Evolutionary conservation across 2,329 filamentous ascomycete species (phyloP), one percentile per base, ranked within the genome.

Genomic region (Pestalotiopsis sp.): DNA sequence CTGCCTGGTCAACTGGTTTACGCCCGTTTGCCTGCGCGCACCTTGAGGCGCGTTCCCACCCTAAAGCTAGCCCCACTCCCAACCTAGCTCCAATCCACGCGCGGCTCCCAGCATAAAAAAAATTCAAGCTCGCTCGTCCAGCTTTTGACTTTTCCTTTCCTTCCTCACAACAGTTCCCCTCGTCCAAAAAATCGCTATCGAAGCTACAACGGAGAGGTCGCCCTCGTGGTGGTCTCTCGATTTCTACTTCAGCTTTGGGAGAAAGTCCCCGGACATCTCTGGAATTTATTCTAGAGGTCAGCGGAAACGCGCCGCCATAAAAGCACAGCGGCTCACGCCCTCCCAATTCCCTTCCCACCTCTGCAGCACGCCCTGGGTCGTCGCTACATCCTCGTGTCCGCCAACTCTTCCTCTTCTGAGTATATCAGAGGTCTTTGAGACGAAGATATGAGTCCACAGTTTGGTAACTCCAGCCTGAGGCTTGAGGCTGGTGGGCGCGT

Each of bases 231-330:
- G 20, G 76, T 76, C 81, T 27, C 73, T 82, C 79, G 79, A 77
- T 72, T 79, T 76, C 78, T 74, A 70, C 64, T 71, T 77, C 74
- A 79, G 95, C 95, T 98, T 98, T 96, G 94, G 95, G 95, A 97
- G 95, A 98, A 98, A 98, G 95, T 98, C 95, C 95, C 95, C 95
- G 95, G 95, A 98, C 95, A 91, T 84, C 79, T 74, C 76, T 75
- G 72, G 75, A 52, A 23, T 52, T n/a, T 52, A 78, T 76, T 77
- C 77, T 83, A 81, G 85, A 84, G 80, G 69, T 79, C 83, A 81
- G 95, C 94, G 93, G 94, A 97, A 97, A 98, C 93, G 94, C 95
- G 93, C 94, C 95, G 95, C 94, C 95, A 97, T 95, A 98, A 91
- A 97, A 97, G 95, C 94, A 94, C 88, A 86, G 94, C 93, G 94